Evolutionary conservation across 2,329 filamentous ascomycete genomes (phyloP), one percentile per base, ranked within the genome.

Genomic region (Gyromitra esculenta): DNA sequence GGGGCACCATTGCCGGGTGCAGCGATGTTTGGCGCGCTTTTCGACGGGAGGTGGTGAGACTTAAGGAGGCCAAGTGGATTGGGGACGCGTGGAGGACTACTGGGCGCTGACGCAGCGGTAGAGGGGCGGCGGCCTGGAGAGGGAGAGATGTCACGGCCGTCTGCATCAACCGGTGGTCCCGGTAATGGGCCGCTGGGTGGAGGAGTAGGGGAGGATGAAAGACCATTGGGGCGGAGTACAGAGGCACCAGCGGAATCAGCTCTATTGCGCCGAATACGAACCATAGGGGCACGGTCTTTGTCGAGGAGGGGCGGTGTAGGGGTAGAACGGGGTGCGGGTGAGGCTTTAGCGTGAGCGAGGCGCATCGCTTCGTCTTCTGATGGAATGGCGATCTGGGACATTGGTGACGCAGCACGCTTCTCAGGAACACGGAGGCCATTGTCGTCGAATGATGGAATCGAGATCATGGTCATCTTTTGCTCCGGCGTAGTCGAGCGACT

Each of bases 1-100:
- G 69, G 77, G 7, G 60, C 64, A 11, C 75, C 77, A n/a, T 70
- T 77, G 25, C 78, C 68, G n/a, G 69, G 68, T 11, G 63, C 77
- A n/a, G 75, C 75, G 11, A 79, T 79, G 57, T 76, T 78, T 15
- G 78, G 78, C 3, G 77, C 78, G 5, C 75, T 78, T 60, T 79
- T 79, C 2, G 77, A 78, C 1, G 78, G 75, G 65, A 79, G 78
- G 52, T 79, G 77, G 57, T 79, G 78, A 1, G 71, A 68, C 48
- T 79, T 79, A 31, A 77, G 60, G 11, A 77, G 56, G 18, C 77
- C 78, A 15, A 54, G 64, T 7, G 67, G 62, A 6, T 63, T 68
- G 4, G 59, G 50, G 48, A 50, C 31, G 7, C 74, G 74, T 2
- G 78, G 78, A 15, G 78, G 78, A 1, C 77, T 79, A 9, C 75